Evolutionary conservation across 192 early-diverging fungal genomes (phyloP), one percentile per base, ranked within the genome.

Genomic region (Paraglomus brasilianum): DNA sequence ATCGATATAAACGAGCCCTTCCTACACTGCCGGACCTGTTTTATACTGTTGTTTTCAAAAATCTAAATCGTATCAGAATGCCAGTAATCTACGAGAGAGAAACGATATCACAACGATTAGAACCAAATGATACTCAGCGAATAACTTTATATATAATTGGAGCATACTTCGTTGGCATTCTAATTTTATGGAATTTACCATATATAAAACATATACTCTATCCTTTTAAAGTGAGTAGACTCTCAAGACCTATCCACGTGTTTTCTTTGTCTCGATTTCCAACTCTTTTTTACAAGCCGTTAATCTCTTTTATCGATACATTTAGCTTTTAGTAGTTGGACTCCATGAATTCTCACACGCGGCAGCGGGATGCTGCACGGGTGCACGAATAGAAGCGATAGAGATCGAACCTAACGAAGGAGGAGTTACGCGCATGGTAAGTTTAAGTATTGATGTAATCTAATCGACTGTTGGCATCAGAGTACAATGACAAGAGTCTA

Each of bases 281-380:
- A 30, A 73, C 52, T 45, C 13, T 36, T 59, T 41, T 15, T 41
- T 17, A 50, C 39, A 47, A 72, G 21, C 5, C 8, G 24, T 50
- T 9, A 62, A n/a, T 44, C 52, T 51, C 51, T 1, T 58, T 73
- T 71, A 69, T 61, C 59, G 48, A 39, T 51, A 14, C 7, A 57
- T 67, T 10, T 74, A 91, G 89, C 80, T 95, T 39, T 81, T 95
- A 9, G 93, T 93, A 0, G 95, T 98, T 47, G 92, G 90, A 17
- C 75, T 98, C 47, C 97, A 98, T 73, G 97, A 98, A 77, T 96
- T 96, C 74, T 88, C 92, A 36, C 95, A 98, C 75, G 97, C 95
- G 1, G 81, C 83, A 36, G 93, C 93, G 19, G 93, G 92, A 0
- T 80, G 85, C 42, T 85, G 87, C 65, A 97, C 95, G n/a, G 92